These are phyloP conservation scores for Dianthus caryophyllus DNA, from an alignment of 148 eudicot genomes.

Conservation along the genomic window DNA sequence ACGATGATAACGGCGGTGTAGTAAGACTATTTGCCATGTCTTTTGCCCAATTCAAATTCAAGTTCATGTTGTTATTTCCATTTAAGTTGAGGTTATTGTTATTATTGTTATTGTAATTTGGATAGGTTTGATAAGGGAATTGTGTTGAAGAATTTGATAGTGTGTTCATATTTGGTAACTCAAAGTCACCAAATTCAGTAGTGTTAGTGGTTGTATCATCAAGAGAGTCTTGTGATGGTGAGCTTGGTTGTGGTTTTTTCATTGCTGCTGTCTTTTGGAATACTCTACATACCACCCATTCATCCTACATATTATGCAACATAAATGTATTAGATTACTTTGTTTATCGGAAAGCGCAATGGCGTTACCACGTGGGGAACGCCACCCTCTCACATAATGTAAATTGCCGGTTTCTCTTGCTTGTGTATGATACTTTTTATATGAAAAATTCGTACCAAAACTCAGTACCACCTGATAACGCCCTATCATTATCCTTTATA, in stretches of 20 bases:
- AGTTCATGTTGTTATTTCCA: constrained; percentile 21
- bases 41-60: constrained; percentile 43
- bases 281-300: constrained; percentile 90
- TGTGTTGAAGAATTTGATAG: constrained; percentile 32
- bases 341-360: too few species aligned
- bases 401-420: too few species aligned
- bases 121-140: constrained; percentile 25
- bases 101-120: constrained; percentile 2
- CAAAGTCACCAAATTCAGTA: constrained; percentile 65
- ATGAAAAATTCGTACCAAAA: too few species aligned
- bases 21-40: constrained; percentile 39
- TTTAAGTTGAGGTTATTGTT: neutral
- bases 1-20: constrained; percentile 42
- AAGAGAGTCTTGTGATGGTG: constrained; percentile 57
- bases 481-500: too few species aligned
- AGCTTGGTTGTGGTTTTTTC: constrained; percentile 53
- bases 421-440: too few species aligned
- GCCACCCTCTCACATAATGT: too few species aligned
- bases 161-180: constrained; percentile 41
- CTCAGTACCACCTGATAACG: too few species aligned
- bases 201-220: constrained; percentile 40
- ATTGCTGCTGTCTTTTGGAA: constrained; percentile 59
- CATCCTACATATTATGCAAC: constrained; percentile 64
- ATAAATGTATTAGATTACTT: too few species aligned
- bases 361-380: too few species aligned